Conservation (phyloP, 495 filamentous ascomycete genomes). For the Hypoxylon rickii region DNA sequence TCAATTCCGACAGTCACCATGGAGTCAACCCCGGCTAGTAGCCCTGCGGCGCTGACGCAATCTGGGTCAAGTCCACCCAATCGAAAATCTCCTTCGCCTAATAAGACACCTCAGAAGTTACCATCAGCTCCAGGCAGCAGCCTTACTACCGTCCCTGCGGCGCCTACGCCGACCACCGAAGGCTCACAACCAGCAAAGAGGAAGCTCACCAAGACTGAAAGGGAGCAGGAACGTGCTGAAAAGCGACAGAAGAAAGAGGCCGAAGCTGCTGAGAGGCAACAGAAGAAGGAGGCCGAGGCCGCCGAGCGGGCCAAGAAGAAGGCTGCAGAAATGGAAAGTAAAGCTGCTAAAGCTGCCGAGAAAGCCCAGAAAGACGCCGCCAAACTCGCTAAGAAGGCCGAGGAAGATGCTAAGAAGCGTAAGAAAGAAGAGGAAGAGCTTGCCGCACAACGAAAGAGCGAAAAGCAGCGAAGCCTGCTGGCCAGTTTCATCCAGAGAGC, state of each 20-base stretch:
- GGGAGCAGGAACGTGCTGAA: conserved; percentile 58
- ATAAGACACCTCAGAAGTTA: conserved; percentile 27
- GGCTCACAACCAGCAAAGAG: conserved; percentile 12
- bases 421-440: conserved; percentile 59
- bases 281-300: conserved; percentile 41
- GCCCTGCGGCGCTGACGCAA: conserved; percentile 39
- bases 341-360: conserved; percentile 49
- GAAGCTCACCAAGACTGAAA: conserved; percentile 43
- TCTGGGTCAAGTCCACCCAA: conserved; percentile 42
- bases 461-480: conserved; percentile 64
- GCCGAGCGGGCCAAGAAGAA: conserved; percentile 59
- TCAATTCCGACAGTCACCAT: conserved; percentile 4
- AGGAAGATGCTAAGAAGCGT: conserved; percentile 39
- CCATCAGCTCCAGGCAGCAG: background rate
- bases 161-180: conserved; percentile 6
- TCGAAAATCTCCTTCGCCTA: conserved; percentile 36
- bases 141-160: conserved; percentile 5
- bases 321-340: too few relatives aligned
- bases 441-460: conserved; percentile 54
- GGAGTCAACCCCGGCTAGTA: conserved; percentile 35
- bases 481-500: conserved; percentile 53
- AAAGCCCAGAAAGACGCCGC: conserved; percentile 53
- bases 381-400: conserved; percentile 48
- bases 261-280: conserved; percentile 44
- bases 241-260: conserved; percentile 58